phyloP scores from a whole-genome alignment of 176 grass and related monocot genomes.

The Avena eriantha region DNA sequence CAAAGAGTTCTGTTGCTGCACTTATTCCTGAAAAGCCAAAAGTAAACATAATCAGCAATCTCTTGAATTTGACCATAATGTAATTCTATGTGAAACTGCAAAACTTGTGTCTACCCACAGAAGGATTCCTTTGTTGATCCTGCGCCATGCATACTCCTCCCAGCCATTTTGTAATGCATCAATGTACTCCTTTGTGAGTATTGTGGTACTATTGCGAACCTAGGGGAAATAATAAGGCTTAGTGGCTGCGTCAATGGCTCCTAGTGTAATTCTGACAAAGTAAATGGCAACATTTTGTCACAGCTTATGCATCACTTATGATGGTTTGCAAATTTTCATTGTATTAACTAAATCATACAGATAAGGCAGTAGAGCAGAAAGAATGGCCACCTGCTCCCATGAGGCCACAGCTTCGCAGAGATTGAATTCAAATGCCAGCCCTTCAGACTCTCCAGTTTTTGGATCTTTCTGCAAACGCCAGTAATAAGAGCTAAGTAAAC shows the following conservation, averaged over 20 bases:
- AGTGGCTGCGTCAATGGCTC: slow-evolving; percentile 1
- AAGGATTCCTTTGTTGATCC: slow-evolving; percentile 94
- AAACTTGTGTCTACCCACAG: slow-evolving; percentile 68
- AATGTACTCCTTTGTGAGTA: slow-evolving; percentile 96
- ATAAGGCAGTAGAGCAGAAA: slow-evolving; percentile 35
- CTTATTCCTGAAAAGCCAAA: slow-evolving; percentile 60
- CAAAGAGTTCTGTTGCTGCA: slow-evolving; percentile 82
- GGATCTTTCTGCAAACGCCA: slow-evolving; percentile 69
- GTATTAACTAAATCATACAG: not conserved
- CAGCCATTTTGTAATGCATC: slow-evolving; percentile 94
- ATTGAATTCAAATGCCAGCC: slow-evolving; percentile 91
- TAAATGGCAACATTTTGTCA: not conserved
- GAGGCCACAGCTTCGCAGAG: slow-evolving; percentile 88
- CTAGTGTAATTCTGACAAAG: not conserved
- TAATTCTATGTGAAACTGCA: slow-evolving; percentile 4
- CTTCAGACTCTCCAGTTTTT: slow-evolving; percentile 76
- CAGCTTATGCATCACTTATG: not conserved
- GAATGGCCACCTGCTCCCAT: slow-evolving; percentile 79
- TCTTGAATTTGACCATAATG: slow-evolving; percentile 26
- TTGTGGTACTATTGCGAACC: slow-evolving; percentile 93
- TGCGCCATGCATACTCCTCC: slow-evolving; percentile 95
- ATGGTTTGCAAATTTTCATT: not conserved
- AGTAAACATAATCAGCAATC: slow-evolving; percentile 41
- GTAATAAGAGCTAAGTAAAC: slow-evolving; percentile 11
- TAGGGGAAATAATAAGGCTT: slow-evolving; percentile 38